Conservation (phyloP, 2,329 filamentous ascomycete species). For the Cercospora zeae-maydis region DNA sequence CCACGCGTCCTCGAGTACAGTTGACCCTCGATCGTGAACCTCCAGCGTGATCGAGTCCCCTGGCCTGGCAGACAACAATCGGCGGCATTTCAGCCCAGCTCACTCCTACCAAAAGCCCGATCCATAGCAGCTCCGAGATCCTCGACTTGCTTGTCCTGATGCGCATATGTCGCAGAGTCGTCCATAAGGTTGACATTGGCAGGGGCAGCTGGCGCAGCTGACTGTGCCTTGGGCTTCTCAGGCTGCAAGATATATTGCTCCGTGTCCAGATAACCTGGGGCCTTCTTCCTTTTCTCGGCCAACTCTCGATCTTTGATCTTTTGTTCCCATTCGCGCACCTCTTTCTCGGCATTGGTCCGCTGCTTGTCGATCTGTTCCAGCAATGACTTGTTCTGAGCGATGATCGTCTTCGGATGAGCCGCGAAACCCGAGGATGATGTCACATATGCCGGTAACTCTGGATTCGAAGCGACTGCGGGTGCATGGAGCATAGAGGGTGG, state of each 20-base stretch:
- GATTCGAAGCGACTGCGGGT: conserved; percentile 36
- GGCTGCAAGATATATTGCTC: conserved; percentile 67
- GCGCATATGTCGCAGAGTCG: conserved; percentile 15
- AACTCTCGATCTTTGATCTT: conserved; percentile 62
- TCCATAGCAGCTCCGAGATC: conserved; percentile 38
- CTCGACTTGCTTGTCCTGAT: conserved; percentile 27
- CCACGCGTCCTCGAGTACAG: background rate
- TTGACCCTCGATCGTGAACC: background rate
- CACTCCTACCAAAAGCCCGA: conserved; percentile 36
- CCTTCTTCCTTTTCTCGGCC: conserved; percentile 73
- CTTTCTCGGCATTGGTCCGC: conserved; percentile 63
- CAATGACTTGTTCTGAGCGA: conserved; percentile 74
- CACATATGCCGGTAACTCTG: conserved; percentile 63
- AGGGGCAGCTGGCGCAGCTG: conserved; percentile 5
- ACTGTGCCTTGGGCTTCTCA: conserved; percentile 44
- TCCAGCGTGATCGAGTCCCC: background rate
- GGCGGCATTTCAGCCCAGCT: conserved; percentile 25
- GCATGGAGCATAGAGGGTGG: conserved; percentile 65
- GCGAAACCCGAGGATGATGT: conserved; percentile 71
- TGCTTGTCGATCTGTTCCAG: conserved; percentile 70
- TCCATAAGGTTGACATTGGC: conserved; percentile 28
- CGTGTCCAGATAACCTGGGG: conserved; percentile 77
- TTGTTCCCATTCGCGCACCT: conserved; percentile 68
- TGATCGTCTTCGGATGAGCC: conserved; percentile 82
- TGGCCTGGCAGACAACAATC: background rate